Evolutionary conservation across 139 green algal species (phyloP).

Genomic region (Chlamydomonas sp.): DNA sequence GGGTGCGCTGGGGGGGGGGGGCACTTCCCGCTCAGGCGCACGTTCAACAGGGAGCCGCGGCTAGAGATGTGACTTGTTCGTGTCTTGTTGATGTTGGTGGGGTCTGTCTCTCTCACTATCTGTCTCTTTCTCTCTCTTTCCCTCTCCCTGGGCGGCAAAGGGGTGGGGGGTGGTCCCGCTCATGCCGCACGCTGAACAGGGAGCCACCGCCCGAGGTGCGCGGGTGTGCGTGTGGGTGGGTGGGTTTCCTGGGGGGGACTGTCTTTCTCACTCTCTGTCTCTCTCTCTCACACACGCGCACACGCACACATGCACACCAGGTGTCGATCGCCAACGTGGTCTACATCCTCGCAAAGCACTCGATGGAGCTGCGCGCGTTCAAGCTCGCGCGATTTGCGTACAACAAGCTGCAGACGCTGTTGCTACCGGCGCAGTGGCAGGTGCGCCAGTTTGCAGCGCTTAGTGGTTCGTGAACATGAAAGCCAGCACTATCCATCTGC

Average conservation of each 20-base stretch:
- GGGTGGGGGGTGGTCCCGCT: too few relatives aligned
- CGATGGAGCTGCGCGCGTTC: conserved; percentile 53
- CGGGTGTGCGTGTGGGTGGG: too few relatives aligned
- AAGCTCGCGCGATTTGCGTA: conserved; percentile 74
- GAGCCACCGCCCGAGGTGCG: conserved; percentile 23
- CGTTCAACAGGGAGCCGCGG: conserved; percentile 24
- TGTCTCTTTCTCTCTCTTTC: too few relatives aligned
- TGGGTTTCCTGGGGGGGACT: conserved; percentile 36
- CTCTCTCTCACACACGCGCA: too few relatives aligned
- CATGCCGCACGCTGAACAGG: too few relatives aligned
- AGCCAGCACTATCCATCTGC: too few relatives aligned
- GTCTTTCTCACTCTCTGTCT: conserved; percentile 4
- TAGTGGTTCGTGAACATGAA: too few relatives aligned
- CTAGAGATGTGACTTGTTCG: conserved; percentile 19
- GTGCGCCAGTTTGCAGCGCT: too few relatives aligned
- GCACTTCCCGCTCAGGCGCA: conserved; percentile 59
- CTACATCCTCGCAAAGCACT: conserved; percentile 50
- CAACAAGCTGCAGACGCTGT: conserved; percentile 61
- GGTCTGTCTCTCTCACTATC: conserved; percentile 4
- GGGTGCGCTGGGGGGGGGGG: too few relatives aligned
- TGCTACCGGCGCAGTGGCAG: conserved; percentile 39
- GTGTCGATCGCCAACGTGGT: conserved; percentile 44
- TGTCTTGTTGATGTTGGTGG: conserved; percentile 21
- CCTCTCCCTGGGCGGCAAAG: too few relatives aligned
- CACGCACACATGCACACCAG: too few relatives aligned